Evolutionary conservation across 2,329 filamentous ascomycete species (phyloP), one percentile per base, ranked within the genome.

Genomic region (Ciborinia camelliae): DNA sequence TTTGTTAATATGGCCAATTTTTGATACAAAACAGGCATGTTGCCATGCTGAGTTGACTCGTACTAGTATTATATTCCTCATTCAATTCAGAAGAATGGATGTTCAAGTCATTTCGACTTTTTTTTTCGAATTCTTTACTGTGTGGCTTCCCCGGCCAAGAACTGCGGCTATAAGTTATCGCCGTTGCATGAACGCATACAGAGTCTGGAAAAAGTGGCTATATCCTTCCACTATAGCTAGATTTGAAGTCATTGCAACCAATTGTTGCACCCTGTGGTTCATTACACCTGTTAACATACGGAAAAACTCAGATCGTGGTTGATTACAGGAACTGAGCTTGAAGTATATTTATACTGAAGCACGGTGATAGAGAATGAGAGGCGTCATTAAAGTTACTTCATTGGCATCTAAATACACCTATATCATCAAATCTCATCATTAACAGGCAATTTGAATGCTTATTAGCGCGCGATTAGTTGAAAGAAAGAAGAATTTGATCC

Each of bases 141-240:
- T n/a, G n/a, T n/a, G n/a, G n/a, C n/a, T n/a, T n/a, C n/a, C n/a
- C n/a, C n/a, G n/a, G n/a, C n/a, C n/a, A n/a, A n/a, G n/a, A n/a
- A n/a, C n/a, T n/a, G n/a, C n/a, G n/a, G n/a, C n/a, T n/a, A n/a
- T n/a, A n/a, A n/a, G n/a, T n/a, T n/a, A n/a, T n/a, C n/a, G n/a
- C n/a, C n/a, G n/a, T 2, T 7, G 23, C 2, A 23, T 12, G 23
- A 48, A 6, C 2, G 23, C 23, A 26, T 14, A 23, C n/a, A 6
- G 23, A 48, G 10, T 48, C 45, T 48, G 12, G 23, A 14, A 26
- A 4, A 48, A 1, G 15, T 23, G 2, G 5, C 45, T 23, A 26
- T 3, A 6, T 3, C 9, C 0, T 26, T 10, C 14, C 10, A 15
- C 3, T 15, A n/a, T n/a, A n/a, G n/a, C n/a, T n/a, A n/a, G n/a